Evolutionary conservation across 75 land plant species (phyloP).

Genomic region (Sequoiadendron giganteum): DNA sequence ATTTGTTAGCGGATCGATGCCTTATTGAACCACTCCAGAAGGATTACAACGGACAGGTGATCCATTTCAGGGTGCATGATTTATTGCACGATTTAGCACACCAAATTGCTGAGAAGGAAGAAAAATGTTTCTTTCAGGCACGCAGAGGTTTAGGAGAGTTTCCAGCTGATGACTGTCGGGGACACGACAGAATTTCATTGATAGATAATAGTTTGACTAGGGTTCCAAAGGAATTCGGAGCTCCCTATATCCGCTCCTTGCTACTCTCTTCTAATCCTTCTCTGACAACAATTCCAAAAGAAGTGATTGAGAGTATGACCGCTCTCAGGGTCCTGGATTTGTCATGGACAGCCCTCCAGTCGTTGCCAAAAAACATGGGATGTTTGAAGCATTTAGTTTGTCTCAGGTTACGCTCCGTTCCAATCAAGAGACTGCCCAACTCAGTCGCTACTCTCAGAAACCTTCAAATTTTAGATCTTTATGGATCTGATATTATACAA

Average conservation of each 20-base stretch:
- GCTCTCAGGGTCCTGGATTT: slow-evolving; percentile 2
- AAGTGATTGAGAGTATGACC: neutral
- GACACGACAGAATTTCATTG: neutral
- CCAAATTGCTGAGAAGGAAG: too few species aligned
- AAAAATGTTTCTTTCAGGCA: too few species aligned
- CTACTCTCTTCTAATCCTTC: neutral
- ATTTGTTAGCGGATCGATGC: too few species aligned
- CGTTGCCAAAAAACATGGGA: neutral
- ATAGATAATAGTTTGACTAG: neutral
- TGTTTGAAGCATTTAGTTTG: neutral
- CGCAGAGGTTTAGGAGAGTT: too few species aligned
- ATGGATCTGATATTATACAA: neutral
- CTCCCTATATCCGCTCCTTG: neutral
- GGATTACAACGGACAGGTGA: too few species aligned
- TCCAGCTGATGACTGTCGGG: too few species aligned
- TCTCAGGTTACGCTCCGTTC: neutral
- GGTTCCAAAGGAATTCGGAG: neutral
- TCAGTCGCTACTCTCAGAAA: neutral
- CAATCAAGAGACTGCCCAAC: neutral
- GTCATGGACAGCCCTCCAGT: neutral
- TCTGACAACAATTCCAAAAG: neutral
- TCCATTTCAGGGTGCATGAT: too few species aligned
- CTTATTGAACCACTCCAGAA: too few species aligned
- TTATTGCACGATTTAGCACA: too few species aligned
- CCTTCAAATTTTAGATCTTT: neutral